A percentile compares a stretch with the other conserved stretches of the same genome.
Conservation (phyloP, 805 yeast genomes). For the Pichia cabralensis region DNA sequence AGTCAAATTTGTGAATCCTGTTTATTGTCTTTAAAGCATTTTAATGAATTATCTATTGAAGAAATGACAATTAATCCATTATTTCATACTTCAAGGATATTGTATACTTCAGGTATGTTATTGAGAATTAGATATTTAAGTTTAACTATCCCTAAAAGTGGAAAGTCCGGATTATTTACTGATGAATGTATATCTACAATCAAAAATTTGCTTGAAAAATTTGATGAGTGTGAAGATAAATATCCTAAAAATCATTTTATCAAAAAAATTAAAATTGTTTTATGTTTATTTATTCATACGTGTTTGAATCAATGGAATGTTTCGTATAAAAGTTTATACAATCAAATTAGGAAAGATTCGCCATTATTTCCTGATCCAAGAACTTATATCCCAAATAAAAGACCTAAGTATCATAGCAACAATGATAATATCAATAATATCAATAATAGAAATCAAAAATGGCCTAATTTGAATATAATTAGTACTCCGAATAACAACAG, state of each 20-base stretch:
- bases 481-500: too few relatives aligned
- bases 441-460: too few relatives aligned
- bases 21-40: slow-evolving; percentile 39
- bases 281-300: slow-evolving; percentile 51
- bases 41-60: slow-evolving; percentile 32
- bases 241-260: slow-evolving; percentile 41
- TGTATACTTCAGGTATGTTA: slow-evolving; percentile 59
- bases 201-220: slow-evolving; percentile 15
- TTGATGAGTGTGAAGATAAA: slow-evolving; percentile 22
- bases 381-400: neutral
- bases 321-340: slow-evolving; percentile 11
- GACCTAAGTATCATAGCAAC: slow-evolving; percentile 1
- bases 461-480: too few relatives aligned
- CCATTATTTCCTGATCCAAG: slow-evolving; percentile 2
- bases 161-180: slow-evolving; percentile 38
- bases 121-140: slow-evolving; percentile 45
- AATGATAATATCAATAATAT: too few relatives aligned
- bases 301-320: slow-evolving; percentile 43
- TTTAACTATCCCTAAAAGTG: slow-evolving; percentile 39
- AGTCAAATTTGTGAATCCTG: slow-evolving; percentile 42
- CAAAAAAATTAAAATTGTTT: slow-evolving; percentile 43
- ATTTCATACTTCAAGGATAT: slow-evolving; percentile 43
- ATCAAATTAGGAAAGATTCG: too few relatives aligned
- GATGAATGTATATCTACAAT: slow-evolving; percentile 28
- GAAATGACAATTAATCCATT: slow-evolving; percentile 49